Evolutionary conservation across 1,284 basidiomycete species (phyloP).

Genomic region (Austroboletus rostrupii): DNA sequence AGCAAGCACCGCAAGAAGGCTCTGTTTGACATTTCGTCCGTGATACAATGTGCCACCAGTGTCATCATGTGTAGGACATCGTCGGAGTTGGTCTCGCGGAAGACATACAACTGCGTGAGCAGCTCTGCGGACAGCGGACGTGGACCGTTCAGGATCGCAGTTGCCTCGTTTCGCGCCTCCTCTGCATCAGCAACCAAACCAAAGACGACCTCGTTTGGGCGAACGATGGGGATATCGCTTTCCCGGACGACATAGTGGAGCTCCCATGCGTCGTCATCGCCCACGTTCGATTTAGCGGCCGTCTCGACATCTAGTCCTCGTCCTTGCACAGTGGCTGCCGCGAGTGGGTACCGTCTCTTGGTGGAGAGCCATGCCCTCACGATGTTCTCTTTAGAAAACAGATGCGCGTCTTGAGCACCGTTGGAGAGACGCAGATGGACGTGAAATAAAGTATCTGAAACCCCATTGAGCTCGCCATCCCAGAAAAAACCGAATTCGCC

Average conservation of each 20-base stretch:
- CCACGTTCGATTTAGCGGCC: neutral
- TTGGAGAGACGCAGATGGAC: constrained; percentile 9
- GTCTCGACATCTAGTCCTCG: neutral
- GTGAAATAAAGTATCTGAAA: constrained; percentile 12
- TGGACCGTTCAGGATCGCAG: constrained; percentile 7
- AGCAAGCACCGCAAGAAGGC: constrained; percentile 35
- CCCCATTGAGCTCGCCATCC: constrained; percentile 15
- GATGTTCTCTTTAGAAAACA: no score
- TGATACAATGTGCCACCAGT: constrained; percentile 16
- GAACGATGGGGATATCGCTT: constrained; percentile 9
- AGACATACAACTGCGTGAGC: constrained; percentile 11
- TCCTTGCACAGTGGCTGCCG: constrained; percentile 10
- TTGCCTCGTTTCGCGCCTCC: constrained; percentile 1
- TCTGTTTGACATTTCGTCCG: constrained; percentile 11
- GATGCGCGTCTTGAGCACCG: neutral
- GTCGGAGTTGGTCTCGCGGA: constrained; percentile 2
- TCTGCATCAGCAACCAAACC: constrained; percentile 9
- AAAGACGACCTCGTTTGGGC: constrained; percentile 9
- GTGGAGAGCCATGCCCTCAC: no score
- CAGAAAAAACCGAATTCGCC: constrained; percentile 13
- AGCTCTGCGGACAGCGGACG: constrained; percentile 21
- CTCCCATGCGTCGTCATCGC: neutral
- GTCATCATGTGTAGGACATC: constrained; percentile 18
- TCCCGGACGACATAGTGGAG: constrained; percentile 21
- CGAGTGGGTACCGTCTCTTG: constrained; percentile 18